Conservation (phyloP, 192 early-diverging fungal species). For the Coemansia sp. region DNA sequence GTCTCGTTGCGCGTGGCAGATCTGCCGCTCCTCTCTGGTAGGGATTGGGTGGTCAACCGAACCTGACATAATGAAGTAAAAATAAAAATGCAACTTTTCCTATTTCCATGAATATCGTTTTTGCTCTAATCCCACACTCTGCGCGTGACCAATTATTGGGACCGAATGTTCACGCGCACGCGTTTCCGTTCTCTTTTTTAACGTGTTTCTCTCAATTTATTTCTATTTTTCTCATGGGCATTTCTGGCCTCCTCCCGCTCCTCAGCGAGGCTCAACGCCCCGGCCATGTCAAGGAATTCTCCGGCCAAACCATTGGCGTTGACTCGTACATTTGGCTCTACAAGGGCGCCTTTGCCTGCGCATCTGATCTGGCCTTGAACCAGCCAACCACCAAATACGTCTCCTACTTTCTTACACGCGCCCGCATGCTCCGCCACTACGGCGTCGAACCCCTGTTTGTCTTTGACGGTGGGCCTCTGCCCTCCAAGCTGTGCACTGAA, state of each 20-base stretch:
- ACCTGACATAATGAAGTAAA: too few species aligned
- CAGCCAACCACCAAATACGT: conserved; percentile 80
- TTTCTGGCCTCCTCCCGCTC: conserved; percentile 78
- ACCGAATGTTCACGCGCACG: too few species aligned
- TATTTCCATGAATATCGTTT: too few species aligned
- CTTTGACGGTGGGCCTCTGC: conserved; percentile 91
- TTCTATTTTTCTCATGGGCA: conserved; percentile 75
- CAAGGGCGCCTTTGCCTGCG: conserved; percentile 81
- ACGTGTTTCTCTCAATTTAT: too few species aligned
- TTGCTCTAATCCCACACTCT: too few species aligned
- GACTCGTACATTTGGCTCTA: conserved; percentile 98
- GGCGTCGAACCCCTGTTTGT: conserved; percentile 81
- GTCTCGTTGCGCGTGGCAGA: conserved; percentile 79
- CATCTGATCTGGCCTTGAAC: conserved; percentile 69
- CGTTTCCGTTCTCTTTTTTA: too few species aligned
- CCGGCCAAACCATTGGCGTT: conserved; percentile 72
- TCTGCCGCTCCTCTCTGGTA: conserved; percentile 59
- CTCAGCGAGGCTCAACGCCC: conserved; percentile 69
- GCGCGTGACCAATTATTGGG: too few species aligned
- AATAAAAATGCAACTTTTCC: too few species aligned
- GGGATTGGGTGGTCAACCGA: conserved; percentile 54
- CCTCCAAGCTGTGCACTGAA: conserved; percentile 79
- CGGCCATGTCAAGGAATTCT: conserved; percentile 69
- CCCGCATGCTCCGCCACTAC: conserved; percentile 69
- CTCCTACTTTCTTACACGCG: conserved; percentile 71